Evolutionary conservation across 305 asterid species (phyloP).

Genomic region (Solanum hybrid): DNA sequence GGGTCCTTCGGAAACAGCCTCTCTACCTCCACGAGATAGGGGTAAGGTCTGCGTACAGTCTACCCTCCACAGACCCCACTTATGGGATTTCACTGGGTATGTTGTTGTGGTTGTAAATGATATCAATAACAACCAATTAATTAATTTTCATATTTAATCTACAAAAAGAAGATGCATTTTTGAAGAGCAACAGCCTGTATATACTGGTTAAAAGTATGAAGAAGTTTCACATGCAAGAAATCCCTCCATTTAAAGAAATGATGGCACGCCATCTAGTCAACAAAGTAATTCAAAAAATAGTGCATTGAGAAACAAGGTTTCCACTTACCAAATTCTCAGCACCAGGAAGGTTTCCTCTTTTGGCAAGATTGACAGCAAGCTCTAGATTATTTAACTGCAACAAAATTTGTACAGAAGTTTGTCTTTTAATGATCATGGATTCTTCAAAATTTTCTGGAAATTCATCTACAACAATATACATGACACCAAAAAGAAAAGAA

Average conservation of each 20-base stretch:
- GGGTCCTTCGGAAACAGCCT: background rate
- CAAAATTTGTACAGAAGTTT: background rate
- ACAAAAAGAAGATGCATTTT: background rate
- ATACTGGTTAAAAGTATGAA: background rate
- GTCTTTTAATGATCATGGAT: background rate
- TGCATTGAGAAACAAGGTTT: conserved; percentile 1
- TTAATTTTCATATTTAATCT: background rate
- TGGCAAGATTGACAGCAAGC: conserved; percentile 84
- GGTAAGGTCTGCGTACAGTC: background rate
- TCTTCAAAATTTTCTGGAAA: background rate
- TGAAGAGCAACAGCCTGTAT: background rate
- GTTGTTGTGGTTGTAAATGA: background rate
- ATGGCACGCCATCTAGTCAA: background rate
- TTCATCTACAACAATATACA: background rate
- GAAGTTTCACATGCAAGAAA: background rate
- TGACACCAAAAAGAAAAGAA: background rate
- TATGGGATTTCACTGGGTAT: background rate
- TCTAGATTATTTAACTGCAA: conserved; percentile 70
- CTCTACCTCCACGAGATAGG: background rate
- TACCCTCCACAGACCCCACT: background rate
- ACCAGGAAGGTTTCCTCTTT: conserved; percentile 82
- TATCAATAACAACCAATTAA: background rate
- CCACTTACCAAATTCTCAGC: conserved; percentile 72
- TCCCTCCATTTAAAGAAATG: background rate
- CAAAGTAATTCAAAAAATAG: background rate